Evolutionary conservation across 129 eudicot genomes (phyloP).

Genomic region (Gnaphalium uliginosum): DNA sequence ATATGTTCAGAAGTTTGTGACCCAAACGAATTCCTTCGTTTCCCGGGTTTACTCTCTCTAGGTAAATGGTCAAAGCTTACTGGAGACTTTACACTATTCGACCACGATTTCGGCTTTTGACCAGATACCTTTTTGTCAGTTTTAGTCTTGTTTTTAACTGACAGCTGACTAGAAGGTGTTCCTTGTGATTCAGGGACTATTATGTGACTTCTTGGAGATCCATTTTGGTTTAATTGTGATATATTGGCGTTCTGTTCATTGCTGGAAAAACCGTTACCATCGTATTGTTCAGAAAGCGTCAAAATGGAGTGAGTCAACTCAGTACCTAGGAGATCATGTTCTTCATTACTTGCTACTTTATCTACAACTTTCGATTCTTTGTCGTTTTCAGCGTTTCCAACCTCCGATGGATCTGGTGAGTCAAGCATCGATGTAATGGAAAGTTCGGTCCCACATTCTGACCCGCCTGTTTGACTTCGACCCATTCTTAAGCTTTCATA

Average conservation of each 20-base stretch:
- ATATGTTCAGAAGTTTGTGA: conserved; percentile 55
- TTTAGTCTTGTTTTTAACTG: conserved; percentile 49
- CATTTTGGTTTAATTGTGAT: conserved; percentile 33
- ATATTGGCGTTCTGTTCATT: conserved; percentile 8
- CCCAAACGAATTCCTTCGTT: conserved; percentile 73
- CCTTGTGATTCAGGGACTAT: conserved; percentile 50
- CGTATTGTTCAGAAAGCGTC: conserved; percentile 37
- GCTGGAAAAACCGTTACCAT: background rate
- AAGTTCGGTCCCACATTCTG: conserved; percentile 91
- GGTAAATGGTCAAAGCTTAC: conserved; percentile 54
- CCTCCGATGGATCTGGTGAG: conserved; percentile 73
- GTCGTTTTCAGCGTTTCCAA: conserved; percentile 42
- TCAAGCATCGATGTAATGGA: conserved; percentile 87
- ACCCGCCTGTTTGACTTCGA: conserved; percentile 45
- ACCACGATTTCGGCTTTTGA: conserved; percentile 45
- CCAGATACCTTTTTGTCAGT: conserved; percentile 37
- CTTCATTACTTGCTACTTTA: conserved; percentile 37
- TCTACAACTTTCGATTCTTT: conserved; percentile 36
- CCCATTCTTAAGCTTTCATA: conserved; percentile 40
- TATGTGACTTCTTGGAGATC: conserved; percentile 63
- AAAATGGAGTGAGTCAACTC: conserved; percentile 37
- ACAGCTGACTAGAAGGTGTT: conserved; percentile 71
- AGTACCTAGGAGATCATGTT: conserved; percentile 31
- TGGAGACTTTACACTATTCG: conserved; percentile 61
- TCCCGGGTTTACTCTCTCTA: conserved; percentile 56